Conservation (phyloP, 805 yeast genomes). For the Saccharomycodes ludwigii region DNA sequence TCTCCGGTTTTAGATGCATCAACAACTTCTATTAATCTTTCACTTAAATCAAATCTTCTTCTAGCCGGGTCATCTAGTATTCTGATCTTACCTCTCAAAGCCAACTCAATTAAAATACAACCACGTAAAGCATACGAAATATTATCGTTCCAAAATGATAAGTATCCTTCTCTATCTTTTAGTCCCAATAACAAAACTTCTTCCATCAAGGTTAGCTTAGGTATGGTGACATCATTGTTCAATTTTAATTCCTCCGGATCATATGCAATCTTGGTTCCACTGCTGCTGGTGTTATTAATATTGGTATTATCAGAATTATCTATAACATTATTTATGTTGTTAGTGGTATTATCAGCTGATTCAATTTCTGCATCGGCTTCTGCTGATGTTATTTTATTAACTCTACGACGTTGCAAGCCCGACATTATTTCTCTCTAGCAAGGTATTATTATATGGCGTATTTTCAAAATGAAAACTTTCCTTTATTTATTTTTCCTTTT, state of each 20-base stretch:
- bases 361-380: constrained; percentile 6
- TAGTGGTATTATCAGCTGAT: constrained; percentile 9
- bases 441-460: too few relatives aligned
- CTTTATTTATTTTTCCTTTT: too few relatives aligned
- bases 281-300: constrained; percentile 1
- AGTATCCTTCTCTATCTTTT: constrained; percentile 90
- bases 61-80: constrained; percentile 89
- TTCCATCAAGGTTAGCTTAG: constrained; percentile 86
- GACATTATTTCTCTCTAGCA: too few relatives aligned
- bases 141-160: constrained; percentile 97
- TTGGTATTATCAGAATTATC: constrained; percentile 1
- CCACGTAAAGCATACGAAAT: constrained; percentile 94
- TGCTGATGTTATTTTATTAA: constrained; percentile 28
- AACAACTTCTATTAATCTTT: constrained; percentile 76
- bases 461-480: too few relatives aligned
- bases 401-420: constrained; percentile 69
- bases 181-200: constrained; percentile 88
- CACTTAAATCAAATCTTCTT: constrained; percentile 76
- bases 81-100: constrained; percentile 78
- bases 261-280: constrained; percentile 45
- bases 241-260: constrained; percentile 52
- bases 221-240: constrained; percentile 28
- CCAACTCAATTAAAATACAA: constrained; percentile 82
- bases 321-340: constrained; percentile 1
- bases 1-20: constrained; percentile 88